Base-by-base conservation (phyloP, 371 early-diverging fungal genomes). In the Chytridium lagenaria region DNA sequence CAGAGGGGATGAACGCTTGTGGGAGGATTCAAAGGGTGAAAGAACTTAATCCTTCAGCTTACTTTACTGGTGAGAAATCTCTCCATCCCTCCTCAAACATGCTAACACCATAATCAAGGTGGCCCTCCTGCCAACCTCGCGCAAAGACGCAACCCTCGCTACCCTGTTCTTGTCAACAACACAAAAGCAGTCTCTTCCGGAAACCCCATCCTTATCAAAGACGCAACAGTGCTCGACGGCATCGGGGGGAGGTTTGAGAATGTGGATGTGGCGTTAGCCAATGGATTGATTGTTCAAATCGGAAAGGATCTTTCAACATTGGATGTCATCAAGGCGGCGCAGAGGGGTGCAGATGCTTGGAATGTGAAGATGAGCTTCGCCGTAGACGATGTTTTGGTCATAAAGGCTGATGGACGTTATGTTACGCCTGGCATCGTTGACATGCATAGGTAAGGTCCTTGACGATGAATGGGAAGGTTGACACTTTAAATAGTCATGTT, bases 341-440 rank as follows among this genome's bases (percentile, higher is more conserved):
- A n/a, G n/a, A n/a, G n/a, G n/a, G n/a, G n/a, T 3, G 74, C 68
- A 12, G 19, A 51, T 2, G 59, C 36, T 37, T 36, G 36, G 26
- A 3, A 22, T 37, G 22, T n/a, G n/a, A n/a, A 19, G 50, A 12
- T 23, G 23, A 55, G 26, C 16, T 73, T 55, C n/a, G 77, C 72
- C 3, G 50, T 22, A 15, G 64, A 44, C 15, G 68, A 67, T 40
- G 50, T 66, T 31, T 77, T 81, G n/a, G 69, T 81, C 1, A 81
- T 93, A 26, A 89, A 94, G 68, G 89, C 89, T 61, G 84, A 82
- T 40, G 90, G 90, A 7, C 88, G 90, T 49, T 86, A 87, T 30
- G 83, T 94, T 22, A 92, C 92, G 7, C 94, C 94, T 15, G 93
- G 94, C 59, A 82, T 94, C 31, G 88, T 94, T 1, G 94, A 93